These are phyloP conservation scores for Byssochlamys sp. DNA, from an alignment of 2,329 filamentous ascomycete species.

Conservation along the genomic window DNA sequence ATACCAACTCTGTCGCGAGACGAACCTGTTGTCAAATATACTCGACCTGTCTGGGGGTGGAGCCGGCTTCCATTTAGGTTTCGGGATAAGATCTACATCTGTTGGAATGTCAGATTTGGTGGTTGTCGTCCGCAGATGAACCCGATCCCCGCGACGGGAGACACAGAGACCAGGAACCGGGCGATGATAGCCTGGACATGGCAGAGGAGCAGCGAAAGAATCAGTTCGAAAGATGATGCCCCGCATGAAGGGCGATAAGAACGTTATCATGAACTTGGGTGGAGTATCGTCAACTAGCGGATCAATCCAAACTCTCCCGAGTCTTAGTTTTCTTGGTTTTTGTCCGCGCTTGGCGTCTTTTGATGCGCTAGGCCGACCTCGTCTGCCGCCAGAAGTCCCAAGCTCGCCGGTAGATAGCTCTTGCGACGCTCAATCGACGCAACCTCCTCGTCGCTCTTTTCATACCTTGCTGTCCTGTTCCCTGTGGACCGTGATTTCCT, in stretches of 20 bases:
- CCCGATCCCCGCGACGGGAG: neutral
- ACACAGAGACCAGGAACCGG: neutral
- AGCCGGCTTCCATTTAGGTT: neutral
- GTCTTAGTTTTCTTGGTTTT: neutral
- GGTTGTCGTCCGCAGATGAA: neutral
- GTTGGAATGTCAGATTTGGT: neutral
- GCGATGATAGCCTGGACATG: neutral
- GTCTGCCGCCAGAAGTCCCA: neutral
- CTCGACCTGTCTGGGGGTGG: neutral
- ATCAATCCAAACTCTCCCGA: neutral
- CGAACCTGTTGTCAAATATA: neutral
- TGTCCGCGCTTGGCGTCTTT: neutral
- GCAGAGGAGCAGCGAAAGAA: neutral
- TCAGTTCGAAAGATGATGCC: neutral
- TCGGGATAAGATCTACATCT: neutral
- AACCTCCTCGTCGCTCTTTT: neutral
- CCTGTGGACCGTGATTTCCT: neutral
- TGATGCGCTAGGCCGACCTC: neutral
- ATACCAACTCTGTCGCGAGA: neutral
- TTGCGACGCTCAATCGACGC: neutral
- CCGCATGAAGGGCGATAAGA: neutral
- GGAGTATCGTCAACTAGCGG: neutral
- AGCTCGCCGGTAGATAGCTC: neutral
- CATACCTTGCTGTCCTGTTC: neutral
- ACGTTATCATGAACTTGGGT: neutral